Percentiles rank a stretch among this genome's conserved stretches.
Conservation (phyloP, 768 basidiomycete species). For the Clathrus columnatus region DNA sequence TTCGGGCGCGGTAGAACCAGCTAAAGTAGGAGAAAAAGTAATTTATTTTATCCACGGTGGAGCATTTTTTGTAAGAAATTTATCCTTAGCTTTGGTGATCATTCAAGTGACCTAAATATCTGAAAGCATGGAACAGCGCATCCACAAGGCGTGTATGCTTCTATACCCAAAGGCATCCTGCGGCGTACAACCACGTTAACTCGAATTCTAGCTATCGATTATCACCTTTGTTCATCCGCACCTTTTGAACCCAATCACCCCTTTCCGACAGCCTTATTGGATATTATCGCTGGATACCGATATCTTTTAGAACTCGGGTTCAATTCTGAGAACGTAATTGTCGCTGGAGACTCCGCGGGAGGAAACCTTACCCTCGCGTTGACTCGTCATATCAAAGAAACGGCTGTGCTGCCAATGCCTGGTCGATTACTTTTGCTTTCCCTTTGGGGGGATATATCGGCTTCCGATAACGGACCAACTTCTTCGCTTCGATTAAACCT, state of each 20-base stretch:
- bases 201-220: slow-evolving; percentile 58
- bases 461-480: slow-evolving; percentile 1
- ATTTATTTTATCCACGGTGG: slow-evolving; percentile 46
- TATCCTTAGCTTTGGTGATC: background rate
- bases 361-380: slow-evolving; percentile 24
- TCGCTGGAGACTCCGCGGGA: slow-evolving; percentile 17
- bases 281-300: slow-evolving; percentile 64
- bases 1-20: slow-evolving; percentile 29
- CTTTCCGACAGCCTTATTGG: slow-evolving; percentile 70
- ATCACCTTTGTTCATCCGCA: slow-evolving; percentile 48
- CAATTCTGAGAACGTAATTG: slow-evolving; percentile 11
- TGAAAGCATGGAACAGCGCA: slow-evolving; percentile 34
- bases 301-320: slow-evolving; percentile 42
- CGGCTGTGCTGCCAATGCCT: slow-evolving; percentile 7
- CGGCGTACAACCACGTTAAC: slow-evolving; percentile 34
- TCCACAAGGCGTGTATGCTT: slow-evolving; percentile 39
- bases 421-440: slow-evolving; percentile 15
- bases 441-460: slow-evolving; percentile 13
- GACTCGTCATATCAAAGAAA: slow-evolving; percentile 27
- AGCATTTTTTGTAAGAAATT: slow-evolving; percentile 6
- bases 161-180: slow-evolving; percentile 39
- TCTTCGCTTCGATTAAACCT: background rate
- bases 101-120: background rate
- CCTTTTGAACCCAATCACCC: slow-evolving; percentile 39
- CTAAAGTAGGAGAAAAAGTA: slow-evolving; percentile 42